phyloP scores from a whole-genome alignment of 306 rosid species.

The Corylus heterophylla region DNA sequence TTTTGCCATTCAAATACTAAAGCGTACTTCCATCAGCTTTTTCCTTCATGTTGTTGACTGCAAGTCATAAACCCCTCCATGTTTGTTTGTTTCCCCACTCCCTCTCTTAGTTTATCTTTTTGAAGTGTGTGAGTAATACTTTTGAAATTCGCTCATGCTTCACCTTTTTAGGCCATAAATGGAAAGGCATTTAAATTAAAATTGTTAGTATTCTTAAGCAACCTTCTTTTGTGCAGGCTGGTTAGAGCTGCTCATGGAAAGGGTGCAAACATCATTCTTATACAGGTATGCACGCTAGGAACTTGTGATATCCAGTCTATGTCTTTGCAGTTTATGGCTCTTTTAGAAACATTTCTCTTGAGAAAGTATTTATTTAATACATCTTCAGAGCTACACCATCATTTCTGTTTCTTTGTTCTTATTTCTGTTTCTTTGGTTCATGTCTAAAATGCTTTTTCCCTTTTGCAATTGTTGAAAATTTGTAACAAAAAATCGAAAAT shows the following conservation, averaged over 20 bases:
- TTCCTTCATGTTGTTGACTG: not conserved
- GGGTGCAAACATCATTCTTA: slow-evolving; percentile 85
- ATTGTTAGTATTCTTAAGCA: not conserved
- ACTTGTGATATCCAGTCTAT: not conserved
- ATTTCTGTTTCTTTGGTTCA: not conserved
- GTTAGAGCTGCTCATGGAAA: slow-evolving; percentile 81
- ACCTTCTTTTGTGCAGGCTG: slow-evolving; percentile 50
- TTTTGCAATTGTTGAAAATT: not conserved
- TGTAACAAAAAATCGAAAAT: not conserved
- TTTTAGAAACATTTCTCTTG: not conserved
- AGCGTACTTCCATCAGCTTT: not conserved
- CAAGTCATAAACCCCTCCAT: not conserved
- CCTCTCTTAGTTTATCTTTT: not conserved
- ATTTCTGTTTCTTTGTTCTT: slow-evolving; percentile 5
- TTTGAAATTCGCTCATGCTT: slow-evolving; percentile 1
- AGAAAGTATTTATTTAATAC: not conserved
- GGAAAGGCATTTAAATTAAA: not conserved
- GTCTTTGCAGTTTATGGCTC: not conserved
- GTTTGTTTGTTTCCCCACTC: not conserved
- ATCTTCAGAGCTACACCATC: not conserved
- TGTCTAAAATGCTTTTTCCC: not conserved
- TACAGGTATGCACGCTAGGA: slow-evolving; percentile 63
- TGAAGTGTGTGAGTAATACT: slow-evolving; percentile 22
- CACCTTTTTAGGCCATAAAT: not conserved
- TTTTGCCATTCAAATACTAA: not conserved